Conservation (phyloP, 805 yeast genomes). For the Pichia occidentalis region DNA sequence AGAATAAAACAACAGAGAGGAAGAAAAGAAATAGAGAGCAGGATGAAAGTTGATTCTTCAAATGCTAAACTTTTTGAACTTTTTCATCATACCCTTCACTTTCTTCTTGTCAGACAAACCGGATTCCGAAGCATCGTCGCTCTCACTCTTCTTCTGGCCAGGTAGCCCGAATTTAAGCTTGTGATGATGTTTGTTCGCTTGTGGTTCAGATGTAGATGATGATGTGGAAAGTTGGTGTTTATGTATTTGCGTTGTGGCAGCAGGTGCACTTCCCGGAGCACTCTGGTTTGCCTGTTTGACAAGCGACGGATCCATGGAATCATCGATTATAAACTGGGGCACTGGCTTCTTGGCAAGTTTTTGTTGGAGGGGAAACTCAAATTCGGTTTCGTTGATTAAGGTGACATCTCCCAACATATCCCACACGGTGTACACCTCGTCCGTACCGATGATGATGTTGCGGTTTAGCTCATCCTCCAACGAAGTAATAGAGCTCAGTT, state of each 20-base stretch:
- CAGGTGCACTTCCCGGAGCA: too few relatives aligned
- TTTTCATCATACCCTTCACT: conserved; percentile 20
- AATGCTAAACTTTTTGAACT: conserved; percentile 20
- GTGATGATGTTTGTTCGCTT: conserved; percentile 5
- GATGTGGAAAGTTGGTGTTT: too few relatives aligned
- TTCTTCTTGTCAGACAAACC: conserved; percentile 10
- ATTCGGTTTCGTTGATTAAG: conserved; percentile 24
- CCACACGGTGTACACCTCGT: conserved; percentile 49
- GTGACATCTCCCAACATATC: conserved; percentile 30
- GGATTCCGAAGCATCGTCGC: background rate
- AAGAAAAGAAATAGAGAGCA: too few relatives aligned
- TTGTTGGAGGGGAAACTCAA: conserved; percentile 23
- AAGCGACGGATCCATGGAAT: conserved; percentile 15
- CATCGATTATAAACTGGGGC: conserved; percentile 21
- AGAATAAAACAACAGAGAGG: too few relatives aligned
- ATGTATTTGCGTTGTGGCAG: too few relatives aligned
- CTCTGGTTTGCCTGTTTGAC: conserved; percentile 2
- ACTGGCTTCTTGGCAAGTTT: conserved; percentile 16
- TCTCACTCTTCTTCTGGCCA: conserved; percentile 6
- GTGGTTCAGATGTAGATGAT: background rate
- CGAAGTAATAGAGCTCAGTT: conserved; percentile 69
- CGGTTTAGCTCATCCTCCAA: conserved; percentile 53
- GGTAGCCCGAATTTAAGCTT: conserved; percentile 9
- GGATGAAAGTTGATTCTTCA: too few relatives aligned
- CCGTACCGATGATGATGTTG: conserved; percentile 79